These are phyloP conservation scores for Letharia lupina DNA, from an alignment of 495 filamentous ascomycete species.

Conservation along the genomic window DNA sequence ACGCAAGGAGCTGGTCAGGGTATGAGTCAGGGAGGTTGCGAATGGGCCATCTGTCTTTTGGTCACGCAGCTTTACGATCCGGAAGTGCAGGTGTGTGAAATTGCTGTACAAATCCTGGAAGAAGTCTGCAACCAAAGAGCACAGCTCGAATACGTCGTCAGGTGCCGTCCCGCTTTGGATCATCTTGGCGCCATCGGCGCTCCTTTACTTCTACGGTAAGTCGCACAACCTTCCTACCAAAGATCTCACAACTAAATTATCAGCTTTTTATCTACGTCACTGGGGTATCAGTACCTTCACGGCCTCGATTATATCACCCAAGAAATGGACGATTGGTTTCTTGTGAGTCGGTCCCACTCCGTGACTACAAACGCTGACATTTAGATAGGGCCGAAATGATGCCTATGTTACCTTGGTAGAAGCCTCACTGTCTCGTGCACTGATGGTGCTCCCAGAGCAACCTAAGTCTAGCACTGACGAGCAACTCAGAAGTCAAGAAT, in stretches of 20 bases:
- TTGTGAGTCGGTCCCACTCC: conserved; percentile 24
- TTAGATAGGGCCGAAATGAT: conserved; percentile 66
- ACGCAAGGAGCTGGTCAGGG: conserved; percentile 23
- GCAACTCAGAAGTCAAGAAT: conserved; percentile 48
- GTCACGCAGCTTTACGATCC: conserved; percentile 98
- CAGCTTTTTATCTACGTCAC: conserved; percentile 78
- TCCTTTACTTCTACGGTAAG: conserved; percentile 66
- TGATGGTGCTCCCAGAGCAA: conserved; percentile 48
- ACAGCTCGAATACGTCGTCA: conserved; percentile 88
- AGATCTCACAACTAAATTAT: neutral
- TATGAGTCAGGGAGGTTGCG: conserved; percentile 39
- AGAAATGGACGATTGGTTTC: conserved; percentile 99
- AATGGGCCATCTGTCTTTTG: conserved; percentile 92
- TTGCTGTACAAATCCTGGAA: conserved; percentile 92
- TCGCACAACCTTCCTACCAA: conserved; percentile 5
- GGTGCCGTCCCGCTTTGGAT: conserved; percentile 90
- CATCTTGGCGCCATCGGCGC: conserved; percentile 96
- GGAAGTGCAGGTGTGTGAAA: conserved; percentile 90
- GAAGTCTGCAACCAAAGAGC: conserved; percentile 89
- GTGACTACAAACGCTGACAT: neutral
- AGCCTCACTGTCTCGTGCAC: conserved; percentile 84
- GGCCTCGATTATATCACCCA: conserved; percentile 96
- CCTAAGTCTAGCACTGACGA: conserved; percentile 39
- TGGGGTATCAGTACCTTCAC: conserved; percentile 95
- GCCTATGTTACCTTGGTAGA: conserved; percentile 91